A percentile compares a stretch with the other conserved stretches of the same genome.
Evolutionary conservation across 345 rosid genomes (phyloP).

Genomic region (Cardamine resedifolia): DNA sequence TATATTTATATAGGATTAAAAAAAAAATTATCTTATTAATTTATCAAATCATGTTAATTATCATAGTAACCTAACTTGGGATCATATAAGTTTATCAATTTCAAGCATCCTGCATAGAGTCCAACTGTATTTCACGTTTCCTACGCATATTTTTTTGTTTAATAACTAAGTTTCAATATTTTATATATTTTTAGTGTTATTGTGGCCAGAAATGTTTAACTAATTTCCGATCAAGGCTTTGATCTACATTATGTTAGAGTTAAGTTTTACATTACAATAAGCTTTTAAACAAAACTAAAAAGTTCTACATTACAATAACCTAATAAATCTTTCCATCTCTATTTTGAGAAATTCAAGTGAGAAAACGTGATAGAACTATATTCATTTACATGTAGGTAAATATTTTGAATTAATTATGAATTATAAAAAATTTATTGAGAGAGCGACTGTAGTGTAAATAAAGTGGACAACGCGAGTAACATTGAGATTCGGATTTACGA

Average conservation of each 20-base stretch:
- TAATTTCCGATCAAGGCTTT: not conserved
- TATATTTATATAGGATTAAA: too few relatives aligned
- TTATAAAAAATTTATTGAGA: not conserved
- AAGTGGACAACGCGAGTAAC: constrained; percentile 23
- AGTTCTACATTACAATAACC: too few relatives aligned
- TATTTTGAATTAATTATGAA: not conserved
- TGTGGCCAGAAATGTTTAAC: not conserved
- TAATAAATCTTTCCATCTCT: not conserved
- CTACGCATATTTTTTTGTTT: too few relatives aligned
- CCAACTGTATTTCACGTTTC: too few relatives aligned
- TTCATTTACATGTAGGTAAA: not conserved
- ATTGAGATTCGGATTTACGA: constrained; percentile 29
- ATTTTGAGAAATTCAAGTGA: not conserved
- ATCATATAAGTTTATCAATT: too few relatives aligned
- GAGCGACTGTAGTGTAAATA: not conserved
- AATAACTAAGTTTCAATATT: too few relatives aligned
- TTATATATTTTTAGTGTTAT: too few relatives aligned
- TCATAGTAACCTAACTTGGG: too few relatives aligned
- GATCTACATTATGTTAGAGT: not conserved
- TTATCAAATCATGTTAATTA: too few relatives aligned
- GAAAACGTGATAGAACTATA: not conserved
- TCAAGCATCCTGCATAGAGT: not conserved
- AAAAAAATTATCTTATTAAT: too few relatives aligned
- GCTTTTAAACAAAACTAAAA: too few relatives aligned
- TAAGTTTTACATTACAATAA: too few relatives aligned